Percentiles rank a stretch among this genome's conserved stretches.
Conservation (phyloP, 2,329 filamentous ascomycete species). For the Penicillium fuscoglaucum region DNA sequence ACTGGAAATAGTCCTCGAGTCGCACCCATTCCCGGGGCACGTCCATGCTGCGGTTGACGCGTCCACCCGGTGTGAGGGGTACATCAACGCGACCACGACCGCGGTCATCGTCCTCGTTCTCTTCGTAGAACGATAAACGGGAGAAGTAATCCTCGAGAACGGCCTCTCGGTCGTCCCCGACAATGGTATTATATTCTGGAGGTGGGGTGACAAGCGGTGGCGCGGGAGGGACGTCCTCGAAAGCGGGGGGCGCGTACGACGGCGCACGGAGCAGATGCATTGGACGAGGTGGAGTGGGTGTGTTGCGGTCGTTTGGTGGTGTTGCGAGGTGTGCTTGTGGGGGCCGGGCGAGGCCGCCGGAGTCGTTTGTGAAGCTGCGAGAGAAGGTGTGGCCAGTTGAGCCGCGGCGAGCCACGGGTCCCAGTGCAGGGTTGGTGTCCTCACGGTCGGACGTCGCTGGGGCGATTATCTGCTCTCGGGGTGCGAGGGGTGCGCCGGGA, state of each 20-base stretch:
- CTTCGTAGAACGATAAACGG: constrained; percentile 67
- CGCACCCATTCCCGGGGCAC: constrained; percentile 58
- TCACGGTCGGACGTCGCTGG: constrained; percentile 30
- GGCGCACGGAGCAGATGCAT: constrained; percentile 82
- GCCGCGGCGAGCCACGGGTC: constrained; percentile 18
- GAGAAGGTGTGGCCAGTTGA: constrained; percentile 25
- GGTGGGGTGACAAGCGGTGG: constrained; percentile 76
- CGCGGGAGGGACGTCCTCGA: constrained; percentile 76
- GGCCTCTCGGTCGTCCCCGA: constrained; percentile 67
- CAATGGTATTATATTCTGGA: constrained; percentile 77
- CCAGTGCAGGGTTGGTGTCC: constrained; percentile 26
- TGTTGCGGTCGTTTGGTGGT: constrained; percentile 48
- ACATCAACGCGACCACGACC: constrained; percentile 53
- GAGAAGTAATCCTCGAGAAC: constrained; percentile 84
- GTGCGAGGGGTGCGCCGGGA: constrained; percentile 59
- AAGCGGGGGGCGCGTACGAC: constrained; percentile 84
- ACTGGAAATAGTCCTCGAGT: constrained; percentile 30
- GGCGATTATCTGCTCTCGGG: constrained; percentile 25
- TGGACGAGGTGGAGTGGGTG: constrained; percentile 58
- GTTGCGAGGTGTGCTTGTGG: constrained; percentile 52
- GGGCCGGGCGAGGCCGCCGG: constrained; percentile 46
- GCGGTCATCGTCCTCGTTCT: constrained; percentile 57
- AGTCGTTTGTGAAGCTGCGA: constrained; percentile 43
- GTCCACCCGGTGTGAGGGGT: constrained; percentile 63
- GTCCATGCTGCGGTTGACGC: constrained; percentile 66